A percentile compares a stretch with the other conserved stretches of the same genome.
These are phyloP conservation scores for Scheffersomyces lignosus DNA, from an alignment of 805 yeast genomes.

Conservation along the genomic window DNA sequence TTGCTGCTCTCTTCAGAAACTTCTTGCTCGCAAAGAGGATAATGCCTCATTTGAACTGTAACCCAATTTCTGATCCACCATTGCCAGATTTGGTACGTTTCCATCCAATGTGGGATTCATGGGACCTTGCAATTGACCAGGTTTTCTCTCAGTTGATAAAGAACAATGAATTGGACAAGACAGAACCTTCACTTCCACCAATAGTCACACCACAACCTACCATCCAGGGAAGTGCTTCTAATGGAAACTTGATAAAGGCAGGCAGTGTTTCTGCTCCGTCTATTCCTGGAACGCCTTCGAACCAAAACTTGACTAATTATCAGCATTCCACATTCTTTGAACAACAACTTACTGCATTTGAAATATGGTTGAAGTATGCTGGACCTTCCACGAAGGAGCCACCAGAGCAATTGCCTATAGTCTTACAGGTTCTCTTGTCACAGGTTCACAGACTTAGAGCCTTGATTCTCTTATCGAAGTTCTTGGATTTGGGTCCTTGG, in stretches of 20 bases:
- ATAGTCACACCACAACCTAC: conserved; percentile 1
- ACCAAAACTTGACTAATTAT: conserved; percentile 47
- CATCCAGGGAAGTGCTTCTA: not conserved
- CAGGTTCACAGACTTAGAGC: conserved; percentile 95
- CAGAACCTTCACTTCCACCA: conserved; percentile 2
- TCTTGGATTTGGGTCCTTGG: conserved; percentile 95
- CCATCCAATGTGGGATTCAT: conserved; percentile 96
- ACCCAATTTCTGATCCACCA: conserved; percentile 92
- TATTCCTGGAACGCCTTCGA: conserved; percentile 3
- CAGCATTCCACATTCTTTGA: conserved; percentile 94
- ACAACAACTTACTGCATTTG: conserved; percentile 94
- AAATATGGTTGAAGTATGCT: conserved; percentile 86
- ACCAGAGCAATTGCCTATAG: conserved; percentile 94
- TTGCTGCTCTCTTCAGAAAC: conserved; percentile 92
- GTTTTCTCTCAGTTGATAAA: conserved; percentile 72
- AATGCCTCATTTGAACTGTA: conserved; percentile 91
- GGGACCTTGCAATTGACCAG: conserved; percentile 97
- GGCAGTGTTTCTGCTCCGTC: conserved; percentile 1
- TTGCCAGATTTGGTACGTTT: conserved; percentile 77
- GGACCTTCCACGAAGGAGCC: conserved; percentile 82
- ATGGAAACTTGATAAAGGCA: conserved; percentile 1
- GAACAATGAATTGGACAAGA: conserved; percentile 28
- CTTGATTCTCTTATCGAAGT: conserved; percentile 75
- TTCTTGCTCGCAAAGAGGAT: conserved; percentile 88
- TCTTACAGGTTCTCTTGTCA: conserved; percentile 85